Evolutionary conservation across 176 grass and related monocot genomes (phyloP).

Genomic region (Eremochloa ophiuroides): DNA sequence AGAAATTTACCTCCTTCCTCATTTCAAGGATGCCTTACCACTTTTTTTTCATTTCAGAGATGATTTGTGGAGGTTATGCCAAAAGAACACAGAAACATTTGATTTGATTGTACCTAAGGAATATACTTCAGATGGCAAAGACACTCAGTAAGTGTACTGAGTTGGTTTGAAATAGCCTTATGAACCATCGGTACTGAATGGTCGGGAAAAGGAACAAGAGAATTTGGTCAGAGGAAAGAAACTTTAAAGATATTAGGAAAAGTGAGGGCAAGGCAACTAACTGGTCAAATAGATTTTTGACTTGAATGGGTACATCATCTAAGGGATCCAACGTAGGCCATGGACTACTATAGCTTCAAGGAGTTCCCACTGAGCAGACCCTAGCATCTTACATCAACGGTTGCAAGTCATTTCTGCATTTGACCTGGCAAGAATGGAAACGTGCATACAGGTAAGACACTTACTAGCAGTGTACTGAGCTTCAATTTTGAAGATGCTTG

Average conservation of each 20-base stretch:
- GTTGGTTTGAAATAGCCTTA: not conserved
- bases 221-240: not conserved
- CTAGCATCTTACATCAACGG: not conserved
- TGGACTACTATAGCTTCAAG: not conserved
- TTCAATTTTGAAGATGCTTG: slow-evolving; percentile 9
- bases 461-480: not conserved
- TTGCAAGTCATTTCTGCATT: slow-evolving; percentile 1
- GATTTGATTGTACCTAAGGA: not conserved
- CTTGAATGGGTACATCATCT: not conserved
- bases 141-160: not conserved
- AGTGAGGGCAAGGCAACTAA: not conserved
- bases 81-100: not conserved
- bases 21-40: not conserved
- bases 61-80: not conserved
- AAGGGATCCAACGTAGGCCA: not conserved
- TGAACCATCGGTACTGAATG: not conserved
- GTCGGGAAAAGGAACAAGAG: not conserved
- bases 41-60: not conserved
- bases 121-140: not conserved
- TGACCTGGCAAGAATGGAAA: not conserved
- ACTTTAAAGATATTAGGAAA: not conserved
- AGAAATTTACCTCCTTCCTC: not conserved
- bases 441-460: not conserved
- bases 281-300: not conserved
- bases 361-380: not conserved